Base-by-base conservation (phyloP, 2,329 filamentous ascomycete genomes). In the Pseudogymnoascus sp. region DNA sequence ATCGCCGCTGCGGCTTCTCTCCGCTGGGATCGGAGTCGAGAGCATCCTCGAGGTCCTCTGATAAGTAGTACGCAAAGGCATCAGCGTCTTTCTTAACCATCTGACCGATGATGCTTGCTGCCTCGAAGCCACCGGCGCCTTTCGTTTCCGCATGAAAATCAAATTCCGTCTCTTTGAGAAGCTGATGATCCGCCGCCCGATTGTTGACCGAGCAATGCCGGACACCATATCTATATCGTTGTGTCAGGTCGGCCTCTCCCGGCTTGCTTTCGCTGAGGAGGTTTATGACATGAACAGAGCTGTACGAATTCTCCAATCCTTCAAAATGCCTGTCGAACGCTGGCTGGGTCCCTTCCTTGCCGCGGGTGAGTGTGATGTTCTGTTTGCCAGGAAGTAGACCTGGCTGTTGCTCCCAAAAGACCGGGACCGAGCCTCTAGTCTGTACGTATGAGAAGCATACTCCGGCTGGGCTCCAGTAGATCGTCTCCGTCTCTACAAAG, bases 401-500 rank as follows among this genome's bases (percentile, higher is more conserved):
- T 10, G 92, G 86, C 28, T 88, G 84, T 75, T 97, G 95, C 74
- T 99, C 95, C 95, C 95, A 99, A 74, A 99, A 99, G 2, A 97
- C 82, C 0, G 95, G 95, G 7, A 99, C 91, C 6, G 93, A 97
- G 38, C 95, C 95, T 70, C 95, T 85, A 26, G 96, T 85, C 76
- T 99, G 95, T 1, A 88, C 91, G 75, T 97, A 99, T 0, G 95
- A 97, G 74, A 97, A 97, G 63, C 91, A 86, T 6, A 91, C 78
- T 3, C 85, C 84, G 0, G 80, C 81, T 0, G 90, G 89, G 69
- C 88, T 88, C 88, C 90, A 96, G 72, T 96, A 93, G 42, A 93
- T 86, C 0, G 92, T 96, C 76, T 99, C 95, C 0, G 92, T 95
- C 76, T 99, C 95, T n/a, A 97, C 95, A 76, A 96, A 99, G 75